Evolutionary conservation across 148 eudicot species (phyloP), one percentile per base, ranked within the genome.

Genomic region (Tetragonia tetragonoides): DNA sequence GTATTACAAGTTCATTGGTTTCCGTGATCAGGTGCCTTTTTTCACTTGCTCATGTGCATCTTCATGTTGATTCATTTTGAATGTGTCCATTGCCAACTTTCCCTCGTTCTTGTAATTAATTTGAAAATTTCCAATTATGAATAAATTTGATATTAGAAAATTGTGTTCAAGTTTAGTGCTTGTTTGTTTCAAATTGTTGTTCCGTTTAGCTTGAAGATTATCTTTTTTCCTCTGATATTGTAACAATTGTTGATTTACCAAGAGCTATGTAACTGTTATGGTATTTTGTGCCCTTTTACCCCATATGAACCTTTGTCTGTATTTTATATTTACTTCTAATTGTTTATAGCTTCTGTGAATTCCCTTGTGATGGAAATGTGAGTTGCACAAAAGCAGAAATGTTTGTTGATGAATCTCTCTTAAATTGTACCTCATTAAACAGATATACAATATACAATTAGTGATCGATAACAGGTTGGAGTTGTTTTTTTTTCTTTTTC

Each of bases 1-100:
- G 12, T 77, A 83, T 74, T 95, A 95, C 82, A 95, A 95, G 79
- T 95, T 95, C 84, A 86, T 83, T 78, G 99, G 99, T 49, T 95
- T 95, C 57, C 91, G 93, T 12, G 97, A 93, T 79, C 93, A 88
- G 97, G 98, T 89, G 65, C 62, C 71, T 54, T 49, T 1, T 10
- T 3, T 38, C 39, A 42, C 20, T 18, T 8, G 14, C 53, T 8
- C 39, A 11, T 63, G 68, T 38, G 18, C 16, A 60, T 18, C 3
- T 11, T 66, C 40, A 24, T 28, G 51, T 41, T 72, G 34, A 62
- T 8, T 71, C 38, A 21, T 54, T 18, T 21, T 81, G 47, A 53
- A 7, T 49, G 12, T 14, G 2, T n/a, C 72, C 39, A 18, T 7
- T 42, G 39, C 42, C 17, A 59, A 18, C 5, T 37, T 10, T 24